Conservation (phyloP, 164 flowering plant genomes). For the Taxillus chinensis region DNA sequence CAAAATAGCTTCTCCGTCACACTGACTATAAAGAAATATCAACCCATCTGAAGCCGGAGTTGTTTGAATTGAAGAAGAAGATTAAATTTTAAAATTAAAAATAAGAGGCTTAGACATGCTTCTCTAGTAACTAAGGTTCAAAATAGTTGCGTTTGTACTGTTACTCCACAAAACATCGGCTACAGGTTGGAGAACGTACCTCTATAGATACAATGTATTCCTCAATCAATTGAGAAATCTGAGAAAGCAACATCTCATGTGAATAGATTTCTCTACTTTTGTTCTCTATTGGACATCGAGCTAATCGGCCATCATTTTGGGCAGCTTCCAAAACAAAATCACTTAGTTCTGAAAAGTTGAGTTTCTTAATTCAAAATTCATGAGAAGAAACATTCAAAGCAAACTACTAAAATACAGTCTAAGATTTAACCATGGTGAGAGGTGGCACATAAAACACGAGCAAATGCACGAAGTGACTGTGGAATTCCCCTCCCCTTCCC, state of each 20-base stretch:
- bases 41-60: no score
- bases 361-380: neutral
- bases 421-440: constrained; percentile 40
- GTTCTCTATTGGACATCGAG: constrained; percentile 50
- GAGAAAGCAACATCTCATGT: constrained; percentile 44
- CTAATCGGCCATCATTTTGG: constrained; percentile 70
- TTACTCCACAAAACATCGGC: no score
- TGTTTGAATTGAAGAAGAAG: no score
- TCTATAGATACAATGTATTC: constrained; percentile 34
- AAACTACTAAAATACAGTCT: neutral
- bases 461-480: constrained; percentile 78
- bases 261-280: constrained; percentile 44
- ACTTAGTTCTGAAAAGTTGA: constrained; percentile 37
- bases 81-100: no score
- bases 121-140: no score
- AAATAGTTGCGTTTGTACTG: no score
- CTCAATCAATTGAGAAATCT: constrained; percentile 28
- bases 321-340: constrained; percentile 55
- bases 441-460: constrained; percentile 49
- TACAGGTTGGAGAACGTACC: constrained; percentile 20
- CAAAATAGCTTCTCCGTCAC: no score
- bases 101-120: no score
- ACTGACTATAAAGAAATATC: no score
- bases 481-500: constrained; percentile 86
- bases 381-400: neutral